phyloP scores from a whole-genome alignment of 805 yeast species.

The Metschnikowia borealis region DNA sequence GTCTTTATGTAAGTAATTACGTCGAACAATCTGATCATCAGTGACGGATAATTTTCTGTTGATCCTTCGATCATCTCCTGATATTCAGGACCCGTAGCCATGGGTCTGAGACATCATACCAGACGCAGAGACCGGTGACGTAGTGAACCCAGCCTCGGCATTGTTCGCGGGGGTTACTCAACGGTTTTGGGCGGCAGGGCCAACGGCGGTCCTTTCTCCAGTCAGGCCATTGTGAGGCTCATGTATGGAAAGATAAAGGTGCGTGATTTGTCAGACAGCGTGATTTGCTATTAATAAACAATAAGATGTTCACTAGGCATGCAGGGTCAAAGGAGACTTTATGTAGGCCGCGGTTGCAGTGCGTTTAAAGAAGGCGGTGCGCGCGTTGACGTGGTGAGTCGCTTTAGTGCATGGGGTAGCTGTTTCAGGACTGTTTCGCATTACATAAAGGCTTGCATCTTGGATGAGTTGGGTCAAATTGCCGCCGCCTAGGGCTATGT shows the following conservation, averaged over 20 bases:
- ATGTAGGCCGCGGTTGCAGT: neutral
- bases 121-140: too few relatives aligned
- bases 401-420: neutral
- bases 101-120: too few relatives aligned
- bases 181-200: too few relatives aligned
- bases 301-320: neutral
- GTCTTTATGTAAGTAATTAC: too few relatives aligned
- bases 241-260: neutral
- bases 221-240: neutral
- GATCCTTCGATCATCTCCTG: too few relatives aligned
- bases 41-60: too few relatives aligned
- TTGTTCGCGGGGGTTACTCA: too few relatives aligned
- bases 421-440: slow-evolving; percentile 1
- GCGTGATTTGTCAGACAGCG: neutral
- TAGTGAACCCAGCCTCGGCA: too few relatives aligned
- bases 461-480: neutral
- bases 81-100: too few relatives aligned
- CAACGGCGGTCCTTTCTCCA: too few relatives aligned
- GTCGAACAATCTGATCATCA: too few relatives aligned
- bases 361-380: neutral
- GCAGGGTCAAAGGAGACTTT: neutral
- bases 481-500: neutral
- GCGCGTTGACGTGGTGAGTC: neutral
- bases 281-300: neutral
- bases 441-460: neutral